Conservation (phyloP, 176 grass and related monocot genomes). For the Bothriochloa decipiens region DNA sequence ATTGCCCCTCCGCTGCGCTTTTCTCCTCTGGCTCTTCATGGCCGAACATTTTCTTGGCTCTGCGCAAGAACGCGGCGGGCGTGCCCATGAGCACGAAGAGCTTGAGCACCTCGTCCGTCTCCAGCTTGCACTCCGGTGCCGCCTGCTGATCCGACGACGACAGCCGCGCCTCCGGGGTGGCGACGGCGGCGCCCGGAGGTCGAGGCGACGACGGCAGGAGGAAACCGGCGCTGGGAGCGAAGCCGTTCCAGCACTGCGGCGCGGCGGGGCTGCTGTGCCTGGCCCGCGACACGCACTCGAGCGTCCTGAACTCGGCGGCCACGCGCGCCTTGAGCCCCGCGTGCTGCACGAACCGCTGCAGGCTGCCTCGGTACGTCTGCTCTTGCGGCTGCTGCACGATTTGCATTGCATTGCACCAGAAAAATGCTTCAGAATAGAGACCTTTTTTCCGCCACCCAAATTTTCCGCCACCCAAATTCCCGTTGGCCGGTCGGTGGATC, state of each 20-base stretch:
- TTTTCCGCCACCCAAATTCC: neutral
- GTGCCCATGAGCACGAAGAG: slow-evolving; percentile 41
- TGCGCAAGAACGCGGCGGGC: slow-evolving; percentile 42
- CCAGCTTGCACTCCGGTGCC: slow-evolving; percentile 39
- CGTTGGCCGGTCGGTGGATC: neutral
- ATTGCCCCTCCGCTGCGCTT: neutral
- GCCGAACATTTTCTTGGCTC: slow-evolving; percentile 36
- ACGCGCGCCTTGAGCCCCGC: slow-evolving; percentile 50
- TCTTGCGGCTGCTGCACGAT: slow-evolving; percentile 39
- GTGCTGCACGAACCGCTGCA: slow-evolving; percentile 49
- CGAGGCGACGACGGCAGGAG: neutral
- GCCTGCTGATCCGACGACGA: neutral
- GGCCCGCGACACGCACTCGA: slow-evolving; percentile 36
- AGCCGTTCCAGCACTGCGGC: slow-evolving; percentile 19
- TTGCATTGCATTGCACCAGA: neutral
- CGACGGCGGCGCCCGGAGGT: neutral
- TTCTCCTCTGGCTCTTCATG: neutral
- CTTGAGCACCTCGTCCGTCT: slow-evolving; percentile 62
- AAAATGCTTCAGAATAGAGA: neutral
- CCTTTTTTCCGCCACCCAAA: neutral
- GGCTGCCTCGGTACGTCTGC: slow-evolving; percentile 51
- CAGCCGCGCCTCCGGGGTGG: neutral
- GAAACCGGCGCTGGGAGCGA: neutral
- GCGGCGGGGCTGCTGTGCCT: slow-evolving; percentile 5
- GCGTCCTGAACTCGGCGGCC: slow-evolving; percentile 51